Conservation (phyloP, 2,329 filamentous ascomycete species). For the Trichoderma aggressivum region DNA sequence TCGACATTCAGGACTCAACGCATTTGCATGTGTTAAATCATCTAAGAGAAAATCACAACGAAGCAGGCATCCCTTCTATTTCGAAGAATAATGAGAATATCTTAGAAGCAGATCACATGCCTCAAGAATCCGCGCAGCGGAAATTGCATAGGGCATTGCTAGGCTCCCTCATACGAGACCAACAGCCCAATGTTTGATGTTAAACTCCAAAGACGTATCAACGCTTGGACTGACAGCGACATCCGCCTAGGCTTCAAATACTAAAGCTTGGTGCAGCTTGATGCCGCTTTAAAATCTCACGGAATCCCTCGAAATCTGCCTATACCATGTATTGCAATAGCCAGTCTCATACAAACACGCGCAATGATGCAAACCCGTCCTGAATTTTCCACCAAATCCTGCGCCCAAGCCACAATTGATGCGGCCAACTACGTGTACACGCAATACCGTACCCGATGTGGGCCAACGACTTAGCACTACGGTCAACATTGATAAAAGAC, state of each 20-base stretch:
- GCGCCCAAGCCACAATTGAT: not conserved
- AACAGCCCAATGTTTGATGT: not conserved
- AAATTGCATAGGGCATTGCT: not conserved
- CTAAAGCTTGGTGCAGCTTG: not conserved
- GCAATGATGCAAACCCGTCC: not conserved
- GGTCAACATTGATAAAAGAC: not conserved
- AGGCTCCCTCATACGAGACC: not conserved
- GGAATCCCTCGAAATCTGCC: not conserved
- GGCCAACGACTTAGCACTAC: not conserved
- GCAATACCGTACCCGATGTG: not conserved
- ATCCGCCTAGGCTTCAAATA: not conserved
- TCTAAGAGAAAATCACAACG: not conserved
- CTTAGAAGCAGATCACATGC: not conserved
- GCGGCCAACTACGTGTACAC: not conserved
- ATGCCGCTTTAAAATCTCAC: not conserved
- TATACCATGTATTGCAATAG: not conserved
- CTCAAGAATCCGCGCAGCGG: not conserved
- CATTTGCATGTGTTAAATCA: not conserved
- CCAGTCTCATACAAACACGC: not conserved
- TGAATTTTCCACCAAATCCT: not conserved
- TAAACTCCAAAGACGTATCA: not conserved
- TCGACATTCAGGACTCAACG: not conserved
- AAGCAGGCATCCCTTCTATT: not conserved
- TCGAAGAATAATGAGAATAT: not conserved
- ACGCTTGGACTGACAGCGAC: not conserved